A percentile compares a stretch with the other conserved stretches of the same genome.
Conservation (phyloP, 352 stramenopile species). For the Globisporangium mamillatum region DNA sequence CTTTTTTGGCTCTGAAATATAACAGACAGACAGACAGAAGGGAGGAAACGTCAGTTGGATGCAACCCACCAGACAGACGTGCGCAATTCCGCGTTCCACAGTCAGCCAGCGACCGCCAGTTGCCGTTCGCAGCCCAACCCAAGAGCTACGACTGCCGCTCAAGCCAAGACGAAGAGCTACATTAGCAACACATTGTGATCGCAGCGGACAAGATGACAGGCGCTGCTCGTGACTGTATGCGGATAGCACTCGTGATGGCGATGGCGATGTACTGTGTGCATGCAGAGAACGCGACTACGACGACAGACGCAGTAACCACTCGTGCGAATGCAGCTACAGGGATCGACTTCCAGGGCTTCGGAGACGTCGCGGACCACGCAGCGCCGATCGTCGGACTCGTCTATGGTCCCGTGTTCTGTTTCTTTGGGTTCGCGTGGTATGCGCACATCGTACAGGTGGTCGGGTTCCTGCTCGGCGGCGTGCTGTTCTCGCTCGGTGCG, state of each 20-base stretch:
- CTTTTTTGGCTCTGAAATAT: background rate
- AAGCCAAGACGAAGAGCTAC: background rate
- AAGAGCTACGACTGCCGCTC: background rate
- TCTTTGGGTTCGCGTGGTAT: conserved; percentile 28
- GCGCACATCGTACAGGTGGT: conserved; percentile 20
- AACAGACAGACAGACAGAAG: background rate
- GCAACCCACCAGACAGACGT: background rate
- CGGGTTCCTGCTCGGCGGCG: conserved; percentile 15
- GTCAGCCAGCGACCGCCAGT: background rate
- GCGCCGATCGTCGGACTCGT: conserved; percentile 20
- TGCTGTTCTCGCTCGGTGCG: conserved; percentile 16
- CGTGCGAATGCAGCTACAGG: background rate
- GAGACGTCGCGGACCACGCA: conserved; percentile 1
- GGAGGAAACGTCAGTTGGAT: background rate
- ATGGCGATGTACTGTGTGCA: background rate
- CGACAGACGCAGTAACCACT: background rate
- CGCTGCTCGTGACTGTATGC: background rate
- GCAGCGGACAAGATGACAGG: conserved; percentile 2
- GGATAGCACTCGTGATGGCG: background rate
- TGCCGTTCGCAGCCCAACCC: background rate
- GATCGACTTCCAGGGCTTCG: conserved; percentile 7
- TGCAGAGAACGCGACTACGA: background rate
- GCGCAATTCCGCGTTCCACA: background rate
- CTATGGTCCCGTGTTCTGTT: conserved; percentile 23
- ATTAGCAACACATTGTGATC: background rate